phyloP scores from a whole-genome alignment of 1,284 basidiomycete genomes.

The Inonotus hispidus region DNA sequence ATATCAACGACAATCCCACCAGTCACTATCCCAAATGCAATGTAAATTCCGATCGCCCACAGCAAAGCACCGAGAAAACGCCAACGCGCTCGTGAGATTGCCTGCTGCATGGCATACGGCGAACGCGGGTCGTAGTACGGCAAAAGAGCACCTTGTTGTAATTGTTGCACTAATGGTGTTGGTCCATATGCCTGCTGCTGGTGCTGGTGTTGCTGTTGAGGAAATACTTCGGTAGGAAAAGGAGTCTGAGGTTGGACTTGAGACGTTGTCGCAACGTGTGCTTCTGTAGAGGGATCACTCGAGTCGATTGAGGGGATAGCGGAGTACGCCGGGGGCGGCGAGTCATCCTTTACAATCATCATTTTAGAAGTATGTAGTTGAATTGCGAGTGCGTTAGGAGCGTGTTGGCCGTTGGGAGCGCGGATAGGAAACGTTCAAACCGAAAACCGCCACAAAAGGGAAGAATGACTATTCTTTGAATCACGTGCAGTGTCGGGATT shows the following conservation, averaged over 20 bases:
- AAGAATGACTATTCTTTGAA: background rate
- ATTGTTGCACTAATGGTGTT: constrained; percentile 17
- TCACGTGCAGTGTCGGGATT: no score
- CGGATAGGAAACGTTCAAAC: background rate
- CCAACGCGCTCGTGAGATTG: constrained; percentile 37
- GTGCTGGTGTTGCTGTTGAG: background rate
- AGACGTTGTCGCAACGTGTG: background rate
- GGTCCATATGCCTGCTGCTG: constrained; percentile 16
- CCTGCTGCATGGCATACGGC: constrained; percentile 38
- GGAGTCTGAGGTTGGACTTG: background rate
- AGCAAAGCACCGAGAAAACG: constrained; percentile 38
- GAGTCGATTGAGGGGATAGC: constrained; percentile 14
- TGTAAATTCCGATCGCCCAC: constrained; percentile 37
- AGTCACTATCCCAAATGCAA: constrained; percentile 26
- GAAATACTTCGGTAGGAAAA: constrained; percentile 1
- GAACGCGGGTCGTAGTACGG: constrained; percentile 47
- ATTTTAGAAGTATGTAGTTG: background rate
- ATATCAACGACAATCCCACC: constrained; percentile 26
- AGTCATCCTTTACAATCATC: constrained; percentile 3
- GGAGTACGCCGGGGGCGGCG: constrained; percentile 16
- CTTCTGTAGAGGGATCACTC: background rate
- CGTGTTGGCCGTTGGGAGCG: background rate
- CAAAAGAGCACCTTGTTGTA: constrained; percentile 22
- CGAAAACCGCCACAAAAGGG: background rate
- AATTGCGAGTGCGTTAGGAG: background rate